Evolutionary conservation across 2,329 filamentous ascomycete species (phyloP).

Genomic region (Alternaria viburni): DNA sequence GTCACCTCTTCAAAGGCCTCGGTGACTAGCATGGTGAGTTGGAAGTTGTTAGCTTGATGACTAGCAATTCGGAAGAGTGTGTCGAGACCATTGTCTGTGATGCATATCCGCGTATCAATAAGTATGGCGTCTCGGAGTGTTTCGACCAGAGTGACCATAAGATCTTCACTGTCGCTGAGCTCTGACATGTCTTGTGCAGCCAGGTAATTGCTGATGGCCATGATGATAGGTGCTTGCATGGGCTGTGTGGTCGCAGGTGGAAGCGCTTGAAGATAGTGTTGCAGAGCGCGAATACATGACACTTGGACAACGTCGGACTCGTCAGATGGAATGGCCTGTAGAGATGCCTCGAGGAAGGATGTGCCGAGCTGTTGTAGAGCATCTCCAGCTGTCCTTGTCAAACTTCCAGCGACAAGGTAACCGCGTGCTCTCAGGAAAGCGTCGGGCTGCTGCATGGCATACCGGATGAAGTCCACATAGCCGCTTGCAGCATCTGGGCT

Average conservation of each 20-base stretch:
- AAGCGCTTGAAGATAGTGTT: constrained; percentile 67
- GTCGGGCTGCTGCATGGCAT: constrained; percentile 73
- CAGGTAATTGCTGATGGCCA: constrained; percentile 73
- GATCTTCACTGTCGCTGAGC: constrained; percentile 85
- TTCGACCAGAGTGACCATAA: constrained; percentile 88
- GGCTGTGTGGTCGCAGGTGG: constrained; percentile 58
- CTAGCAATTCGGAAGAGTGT: constrained; percentile 88
- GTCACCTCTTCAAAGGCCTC: constrained; percentile 93
- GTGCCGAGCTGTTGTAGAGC: constrained; percentile 62
- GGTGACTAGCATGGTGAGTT: constrained; percentile 83
- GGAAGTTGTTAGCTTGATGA: constrained; percentile 87
- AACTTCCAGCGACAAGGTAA: constrained; percentile 81
- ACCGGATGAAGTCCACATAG: constrained; percentile 81
- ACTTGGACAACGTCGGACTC: constrained; percentile 89
- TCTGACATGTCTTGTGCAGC: constrained; percentile 80
- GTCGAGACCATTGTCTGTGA: constrained; percentile 78
- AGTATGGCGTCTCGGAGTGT: constrained; percentile 82
- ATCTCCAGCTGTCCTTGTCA: constrained; percentile 72
- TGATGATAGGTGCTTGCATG: constrained; percentile 67
- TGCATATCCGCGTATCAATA: constrained; percentile 75
- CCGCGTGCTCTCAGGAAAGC: constrained; percentile 84
- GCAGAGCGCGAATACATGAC: constrained; percentile 84
- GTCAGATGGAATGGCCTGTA: constrained; percentile 77
- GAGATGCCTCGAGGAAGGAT: constrained; percentile 72
- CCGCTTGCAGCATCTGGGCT: constrained; percentile 71